Percentiles rank a stretch among this genome's conserved stretches.
Conservation (phyloP, 2,329 filamentous ascomycete genomes). For the Talaromyces funiculosus region DNA sequence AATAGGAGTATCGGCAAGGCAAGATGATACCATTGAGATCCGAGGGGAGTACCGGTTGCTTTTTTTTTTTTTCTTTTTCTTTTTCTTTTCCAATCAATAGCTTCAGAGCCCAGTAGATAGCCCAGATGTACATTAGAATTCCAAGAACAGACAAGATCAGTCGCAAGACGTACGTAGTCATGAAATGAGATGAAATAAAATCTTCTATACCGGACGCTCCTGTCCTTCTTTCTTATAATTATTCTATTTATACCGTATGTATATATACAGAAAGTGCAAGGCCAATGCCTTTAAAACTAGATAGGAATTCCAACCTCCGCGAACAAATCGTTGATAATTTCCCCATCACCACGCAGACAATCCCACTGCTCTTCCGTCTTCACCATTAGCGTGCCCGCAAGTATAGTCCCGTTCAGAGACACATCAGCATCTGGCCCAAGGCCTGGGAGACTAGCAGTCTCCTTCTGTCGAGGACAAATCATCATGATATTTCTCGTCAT, state of each 20-base stretch:
- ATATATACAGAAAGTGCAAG: background rate
- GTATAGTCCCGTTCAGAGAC: conserved; percentile 52
- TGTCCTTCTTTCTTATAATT: background rate
- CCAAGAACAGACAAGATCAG: background rate
- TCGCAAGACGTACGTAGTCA: background rate
- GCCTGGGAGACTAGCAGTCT: conserved; percentile 39
- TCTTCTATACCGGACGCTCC: background rate
- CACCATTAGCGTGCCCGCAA: conserved; percentile 56
- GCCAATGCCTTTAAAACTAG: background rate
- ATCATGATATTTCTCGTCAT: conserved; percentile 52
- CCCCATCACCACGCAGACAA: conserved; percentile 36
- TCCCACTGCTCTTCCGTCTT: conserved; percentile 53
- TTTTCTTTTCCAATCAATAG: background rate
- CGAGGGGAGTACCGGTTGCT: background rate
- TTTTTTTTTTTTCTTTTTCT: background rate
- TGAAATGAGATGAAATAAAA: background rate
- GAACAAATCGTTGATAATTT: conserved; percentile 42
- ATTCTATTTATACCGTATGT: background rate
- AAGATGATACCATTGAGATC: background rate
- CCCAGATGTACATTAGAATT: background rate
- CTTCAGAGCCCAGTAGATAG: background rate
- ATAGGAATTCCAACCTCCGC: conserved; percentile 32
- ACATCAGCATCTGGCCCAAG: conserved; percentile 32
- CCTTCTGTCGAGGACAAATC: conserved; percentile 47
- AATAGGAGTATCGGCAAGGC: background rate